These are phyloP conservation scores for Pythium dissimile DNA, from an alignment of 352 stramenopile genomes.

Conservation along the genomic window DNA sequence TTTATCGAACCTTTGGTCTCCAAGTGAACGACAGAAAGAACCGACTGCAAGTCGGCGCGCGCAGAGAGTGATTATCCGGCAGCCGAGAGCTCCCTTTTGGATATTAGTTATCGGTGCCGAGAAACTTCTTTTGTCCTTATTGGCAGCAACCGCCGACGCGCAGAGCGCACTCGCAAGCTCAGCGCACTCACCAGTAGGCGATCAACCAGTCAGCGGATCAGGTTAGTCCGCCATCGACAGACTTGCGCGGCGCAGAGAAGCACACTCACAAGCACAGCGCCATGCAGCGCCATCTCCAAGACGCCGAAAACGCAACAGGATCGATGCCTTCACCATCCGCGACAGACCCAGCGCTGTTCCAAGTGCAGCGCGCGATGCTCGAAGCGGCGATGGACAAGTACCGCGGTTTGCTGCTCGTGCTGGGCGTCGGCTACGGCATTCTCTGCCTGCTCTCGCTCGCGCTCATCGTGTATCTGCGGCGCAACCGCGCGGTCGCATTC, in stretches of 20 bases:
- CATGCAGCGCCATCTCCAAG: constrained; percentile 5
- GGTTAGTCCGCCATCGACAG: no score
- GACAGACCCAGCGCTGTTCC: not conserved
- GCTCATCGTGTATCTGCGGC: constrained; percentile 47
- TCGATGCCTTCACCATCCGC: no score
- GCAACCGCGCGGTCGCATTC: constrained; percentile 44
- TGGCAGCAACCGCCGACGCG: not conserved
- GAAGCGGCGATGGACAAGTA: constrained; percentile 7
- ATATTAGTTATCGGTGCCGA: not conserved
- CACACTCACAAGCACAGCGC: no score
- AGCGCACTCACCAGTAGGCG: no score
- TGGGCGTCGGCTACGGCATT: constrained; percentile 21
- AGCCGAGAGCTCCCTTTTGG: not conserved
- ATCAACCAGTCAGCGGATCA: no score
- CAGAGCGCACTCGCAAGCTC: no score
- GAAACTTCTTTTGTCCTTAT: not conserved
- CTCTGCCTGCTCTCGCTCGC: constrained; percentile 8
- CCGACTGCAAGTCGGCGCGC: no score
- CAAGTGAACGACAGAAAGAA: not conserved
- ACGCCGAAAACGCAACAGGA: not conserved
- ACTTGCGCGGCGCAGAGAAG: no score
- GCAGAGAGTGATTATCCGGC: not conserved
- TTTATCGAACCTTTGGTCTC: no score
- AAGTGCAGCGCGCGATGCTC: constrained; percentile 3
- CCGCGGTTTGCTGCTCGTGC: constrained; percentile 13